These are phyloP conservation scores for Annulohypoxylon stygium DNA, from an alignment of 495 filamentous ascomycete species.

Conservation along the genomic window DNA sequence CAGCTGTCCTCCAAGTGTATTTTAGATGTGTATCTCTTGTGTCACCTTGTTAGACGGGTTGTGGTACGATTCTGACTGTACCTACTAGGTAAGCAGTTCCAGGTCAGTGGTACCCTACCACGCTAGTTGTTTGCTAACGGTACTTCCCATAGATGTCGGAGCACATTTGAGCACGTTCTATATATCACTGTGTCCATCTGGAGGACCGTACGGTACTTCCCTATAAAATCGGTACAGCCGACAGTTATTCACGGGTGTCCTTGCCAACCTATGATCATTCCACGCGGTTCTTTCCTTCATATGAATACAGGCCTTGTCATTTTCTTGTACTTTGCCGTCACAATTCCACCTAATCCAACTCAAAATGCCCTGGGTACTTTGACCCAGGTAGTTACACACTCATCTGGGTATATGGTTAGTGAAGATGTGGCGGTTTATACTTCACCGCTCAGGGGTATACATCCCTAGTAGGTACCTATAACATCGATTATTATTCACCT, in stretches of 20 bases:
- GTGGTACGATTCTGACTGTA: not conserved
- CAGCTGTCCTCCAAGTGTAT: not conserved
- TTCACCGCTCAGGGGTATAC: not conserved
- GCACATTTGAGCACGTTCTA: constrained; percentile 41
- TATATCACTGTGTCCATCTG: not conserved
- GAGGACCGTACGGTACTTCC: not conserved
- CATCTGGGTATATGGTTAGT: no score
- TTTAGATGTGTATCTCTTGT: constrained; percentile 1
- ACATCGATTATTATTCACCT: not conserved
- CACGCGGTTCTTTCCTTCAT: not conserved
- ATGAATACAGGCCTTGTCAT: not conserved
- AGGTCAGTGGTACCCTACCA: constrained; percentile 16
- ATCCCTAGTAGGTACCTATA: not conserved
- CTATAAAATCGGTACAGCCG: not conserved
- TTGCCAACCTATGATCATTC: not conserved
- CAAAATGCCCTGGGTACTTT: no score
- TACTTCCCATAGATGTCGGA: constrained; percentile 4
- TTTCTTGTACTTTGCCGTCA: not conserved
- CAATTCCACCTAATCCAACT: not conserved
- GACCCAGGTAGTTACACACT: no score
- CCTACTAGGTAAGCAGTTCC: not conserved
- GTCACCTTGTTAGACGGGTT: not conserved
- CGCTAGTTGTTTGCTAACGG: constrained; percentile 4
- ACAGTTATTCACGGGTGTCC: not conserved
- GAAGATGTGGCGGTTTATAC: not conserved